Base-by-base conservation (phyloP, 2,329 filamentous ascomycete species). In the Sporothrix protearum region DNA sequence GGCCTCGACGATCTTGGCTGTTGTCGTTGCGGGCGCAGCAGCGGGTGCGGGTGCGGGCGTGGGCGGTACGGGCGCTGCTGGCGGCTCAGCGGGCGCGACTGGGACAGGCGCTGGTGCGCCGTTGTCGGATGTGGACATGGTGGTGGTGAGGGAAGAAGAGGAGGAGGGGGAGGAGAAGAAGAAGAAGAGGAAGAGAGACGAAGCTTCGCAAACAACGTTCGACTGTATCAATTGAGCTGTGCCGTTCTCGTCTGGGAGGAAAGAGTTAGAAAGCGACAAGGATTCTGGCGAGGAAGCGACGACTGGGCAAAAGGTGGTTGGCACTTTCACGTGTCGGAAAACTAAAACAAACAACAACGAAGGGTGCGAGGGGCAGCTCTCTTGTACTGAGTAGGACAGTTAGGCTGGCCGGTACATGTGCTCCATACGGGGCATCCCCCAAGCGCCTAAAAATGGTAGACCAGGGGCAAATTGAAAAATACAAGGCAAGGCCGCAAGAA, bases 11-110 rank as follows among this genome's bases (percentile, higher is more conserved):
- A 67, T 67, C 45, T 67, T 67, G 25, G 16, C 4, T 12, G 64
- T n/a, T 22, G 64, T 67, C 28, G 78, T 76, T 81, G 82, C 33
- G 84, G 83, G 33, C 83, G 75, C 74, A 80, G 79, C 49, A 5
- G 33, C 33, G 4, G 51, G 36, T 30, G 33, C 33, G 4, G 51
- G 36, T 30, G 69, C n/a, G 42, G 73, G 79, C 77, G 74, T 84
- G 78, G 69, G 80, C 77, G 33, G 76, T 75, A 74, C 19, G 76
- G 74, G 39, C 79, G 79, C 59, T 81, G 74, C 72, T 79, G 78
- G 69, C 76, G 71, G 78, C 80, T 80, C 72, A 64, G 78, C 75
- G 39, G 79, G 76, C 63, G 77, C 76, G 67, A 76, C 73, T 68
- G 73, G 73, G 70, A 74, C 70, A n/a, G 74, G 73, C 42, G 71